These are phyloP conservation scores for Yarrowia osloensis DNA, from an alignment of 805 yeast species.

Conservation along the genomic window DNA sequence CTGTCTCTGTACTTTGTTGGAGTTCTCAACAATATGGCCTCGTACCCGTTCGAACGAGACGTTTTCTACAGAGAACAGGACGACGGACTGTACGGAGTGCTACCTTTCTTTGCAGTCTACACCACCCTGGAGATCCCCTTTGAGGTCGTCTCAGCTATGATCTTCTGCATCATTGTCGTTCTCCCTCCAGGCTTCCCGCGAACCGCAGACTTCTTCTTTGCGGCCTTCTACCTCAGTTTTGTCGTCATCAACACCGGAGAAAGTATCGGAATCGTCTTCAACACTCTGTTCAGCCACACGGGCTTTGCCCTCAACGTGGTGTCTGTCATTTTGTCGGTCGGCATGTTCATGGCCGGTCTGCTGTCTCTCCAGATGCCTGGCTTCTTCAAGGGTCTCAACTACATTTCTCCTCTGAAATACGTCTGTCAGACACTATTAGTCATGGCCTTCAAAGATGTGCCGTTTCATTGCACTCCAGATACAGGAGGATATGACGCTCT, in stretches of 20 bases:
- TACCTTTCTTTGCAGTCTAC: constrained; percentile 64
- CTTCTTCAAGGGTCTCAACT: constrained; percentile 70
- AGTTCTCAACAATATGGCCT: constrained; percentile 71
- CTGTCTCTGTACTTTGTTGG: constrained; percentile 76
- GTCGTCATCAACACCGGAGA: constrained; percentile 74
- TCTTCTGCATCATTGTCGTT: constrained; percentile 64
- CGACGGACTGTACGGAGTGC: constrained; percentile 68
- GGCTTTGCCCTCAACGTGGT: constrained; percentile 80
- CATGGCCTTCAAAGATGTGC: constrained; percentile 31
- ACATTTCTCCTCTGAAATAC: constrained; percentile 75
- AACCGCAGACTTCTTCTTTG: constrained; percentile 65
- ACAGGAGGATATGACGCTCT: constrained; percentile 37
- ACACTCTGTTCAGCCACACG: constrained; percentile 68
- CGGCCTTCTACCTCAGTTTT: constrained; percentile 56
- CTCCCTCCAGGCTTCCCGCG: constrained; percentile 75
- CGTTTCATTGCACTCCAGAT: constrained; percentile 28
- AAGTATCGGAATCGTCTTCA: constrained; percentile 78
- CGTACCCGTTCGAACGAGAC: constrained; percentile 72
- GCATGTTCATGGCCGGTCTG: constrained; percentile 81
- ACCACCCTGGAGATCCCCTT: constrained; percentile 65
- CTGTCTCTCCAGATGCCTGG: constrained; percentile 75
- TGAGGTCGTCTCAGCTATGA: constrained; percentile 58
- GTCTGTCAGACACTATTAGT: constrained; percentile 40
- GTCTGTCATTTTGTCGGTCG: constrained; percentile 64
- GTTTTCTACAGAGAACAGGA: constrained; percentile 76